Evolutionary conservation across 1,284 basidiomycete species (phyloP).

Genomic region (Xerocomus nothofagi): DNA sequence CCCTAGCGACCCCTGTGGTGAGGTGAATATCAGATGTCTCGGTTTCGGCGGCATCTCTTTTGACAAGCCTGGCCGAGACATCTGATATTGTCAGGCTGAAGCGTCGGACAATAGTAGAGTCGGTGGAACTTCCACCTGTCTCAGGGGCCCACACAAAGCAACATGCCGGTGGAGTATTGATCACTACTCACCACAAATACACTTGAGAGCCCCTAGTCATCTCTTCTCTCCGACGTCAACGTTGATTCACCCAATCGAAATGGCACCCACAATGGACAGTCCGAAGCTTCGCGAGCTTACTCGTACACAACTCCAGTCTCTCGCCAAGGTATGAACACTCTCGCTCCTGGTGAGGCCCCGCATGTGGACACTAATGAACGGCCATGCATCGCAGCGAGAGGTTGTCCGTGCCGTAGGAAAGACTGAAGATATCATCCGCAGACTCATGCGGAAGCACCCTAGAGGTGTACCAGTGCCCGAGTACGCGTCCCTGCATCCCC

Average conservation of each 20-base stretch:
- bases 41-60: too few species aligned
- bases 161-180: too few species aligned
- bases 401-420: conserved; percentile 25
- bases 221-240: neutral
- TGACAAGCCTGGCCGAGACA: too few species aligned
- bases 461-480: conserved; percentile 22
- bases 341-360: neutral
- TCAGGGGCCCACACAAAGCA: too few species aligned
- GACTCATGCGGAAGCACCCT: conserved; percentile 29
- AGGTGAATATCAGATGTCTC: too few species aligned
- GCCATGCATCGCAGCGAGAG: conserved; percentile 19
- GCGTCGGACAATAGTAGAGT: neutral
- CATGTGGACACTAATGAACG: neutral
- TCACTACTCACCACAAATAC: neutral
- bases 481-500: conserved; percentile 8
- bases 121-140: too few species aligned
- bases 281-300: conserved; percentile 22
- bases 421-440: conserved; percentile 29
- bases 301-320: conserved; percentile 26
- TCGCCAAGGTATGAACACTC: conserved; percentile 27
- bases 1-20: neutral
- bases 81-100: too few species aligned
- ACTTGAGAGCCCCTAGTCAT: neutral
- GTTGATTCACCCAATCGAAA: neutral
- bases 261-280: conserved; percentile 14